These are phyloP conservation scores for Suhomyces sp. DNA, from an alignment of 805 yeast genomes.

Conservation along the genomic window DNA sequence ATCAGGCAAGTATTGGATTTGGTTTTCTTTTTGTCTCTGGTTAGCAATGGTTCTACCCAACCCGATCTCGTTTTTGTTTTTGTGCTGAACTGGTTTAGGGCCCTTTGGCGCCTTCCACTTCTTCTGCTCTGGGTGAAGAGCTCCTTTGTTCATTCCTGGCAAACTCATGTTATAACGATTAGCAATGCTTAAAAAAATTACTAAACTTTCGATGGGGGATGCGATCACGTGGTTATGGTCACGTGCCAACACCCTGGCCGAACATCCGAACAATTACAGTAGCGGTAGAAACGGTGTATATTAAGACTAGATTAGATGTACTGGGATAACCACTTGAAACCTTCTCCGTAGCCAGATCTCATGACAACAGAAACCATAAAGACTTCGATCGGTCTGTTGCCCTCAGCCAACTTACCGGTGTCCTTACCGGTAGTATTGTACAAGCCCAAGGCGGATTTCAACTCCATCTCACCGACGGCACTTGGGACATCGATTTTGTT, in stretches of 20 bases:
- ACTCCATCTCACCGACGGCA: conserved; percentile 93
- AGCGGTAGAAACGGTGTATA: too few relatives aligned
- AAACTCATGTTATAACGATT: conserved; percentile 11
- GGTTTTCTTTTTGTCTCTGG: conserved; percentile 66
- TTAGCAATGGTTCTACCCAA: conserved; percentile 81
- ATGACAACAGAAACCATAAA: conserved; percentile 97
- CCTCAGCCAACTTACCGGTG: conserved; percentile 61
- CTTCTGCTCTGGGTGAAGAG: conserved; percentile 49
- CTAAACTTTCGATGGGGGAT: not conserved
- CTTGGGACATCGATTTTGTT: conserved; percentile 93
- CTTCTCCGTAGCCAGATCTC: conserved; percentile 99
- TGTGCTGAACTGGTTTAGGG: conserved; percentile 84
- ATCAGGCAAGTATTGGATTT: conserved; percentile 70
- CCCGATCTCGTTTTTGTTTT: conserved; percentile 80
- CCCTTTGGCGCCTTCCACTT: conserved; percentile 90
- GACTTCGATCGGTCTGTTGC: conserved; percentile 88
- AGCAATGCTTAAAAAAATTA: conserved; percentile 1
- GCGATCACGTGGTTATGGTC: conserved; percentile 1
- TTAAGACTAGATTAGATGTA: conserved; percentile 53
- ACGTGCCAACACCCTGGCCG: too few relatives aligned
- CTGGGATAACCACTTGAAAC: conserved; percentile 97
- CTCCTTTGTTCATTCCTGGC: conserved; percentile 30
- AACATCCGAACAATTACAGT: too few relatives aligned
- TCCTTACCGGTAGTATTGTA: conserved; percentile 86
- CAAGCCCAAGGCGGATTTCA: conserved; percentile 85